These are phyloP conservation scores for Ophidiomyces ophidiicola DNA, from an alignment of 2,329 filamentous ascomycete genomes.

Conservation along the genomic window DNA sequence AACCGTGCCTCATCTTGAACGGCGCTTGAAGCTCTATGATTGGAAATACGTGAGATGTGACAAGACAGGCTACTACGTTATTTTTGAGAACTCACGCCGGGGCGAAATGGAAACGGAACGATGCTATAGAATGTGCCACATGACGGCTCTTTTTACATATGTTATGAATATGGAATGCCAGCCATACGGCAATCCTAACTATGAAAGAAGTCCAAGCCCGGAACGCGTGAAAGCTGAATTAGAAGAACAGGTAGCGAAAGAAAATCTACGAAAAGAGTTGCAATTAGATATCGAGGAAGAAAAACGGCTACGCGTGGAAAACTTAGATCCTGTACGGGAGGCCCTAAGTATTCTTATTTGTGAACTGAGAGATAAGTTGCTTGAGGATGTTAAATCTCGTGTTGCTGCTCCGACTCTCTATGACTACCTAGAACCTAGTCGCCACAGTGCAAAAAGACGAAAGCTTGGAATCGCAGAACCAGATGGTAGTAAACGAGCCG, in stretches of 20 bases:
- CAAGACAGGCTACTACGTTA: constrained; percentile 74
- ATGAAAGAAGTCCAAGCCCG: constrained; percentile 41
- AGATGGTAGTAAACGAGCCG: constrained; percentile 46
- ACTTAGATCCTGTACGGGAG: constrained; percentile 80
- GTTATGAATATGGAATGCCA: constrained; percentile 82
- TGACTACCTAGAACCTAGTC: constrained; percentile 68
- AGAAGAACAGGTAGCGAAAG: constrained; percentile 53
- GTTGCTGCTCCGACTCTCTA: constrained; percentile 71
- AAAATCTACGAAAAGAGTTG: constrained; percentile 57
- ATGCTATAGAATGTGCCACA: constrained; percentile 67
- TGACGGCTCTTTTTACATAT: constrained; percentile 81
- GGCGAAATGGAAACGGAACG: constrained; percentile 71
- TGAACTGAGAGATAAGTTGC: constrained; percentile 74
- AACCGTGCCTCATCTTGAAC: constrained; percentile 81
- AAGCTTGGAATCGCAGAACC: constrained; percentile 66
- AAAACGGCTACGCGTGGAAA: constrained; percentile 71
- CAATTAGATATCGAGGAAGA: constrained; percentile 79
- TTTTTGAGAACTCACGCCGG: constrained; percentile 67
- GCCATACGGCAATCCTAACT: constrained; percentile 52
- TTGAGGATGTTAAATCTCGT: constrained; percentile 78
- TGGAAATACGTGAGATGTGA: constrained; percentile 77
- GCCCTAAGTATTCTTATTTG: constrained; percentile 65
- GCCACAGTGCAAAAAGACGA: constrained; percentile 66
- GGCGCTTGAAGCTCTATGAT: constrained; percentile 68
- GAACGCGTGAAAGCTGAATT: constrained; percentile 35